These are phyloP conservation scores for Mycena kentingensis DNA, from an alignment of 768 basidiomycete species.

Conservation along the genomic window DNA sequence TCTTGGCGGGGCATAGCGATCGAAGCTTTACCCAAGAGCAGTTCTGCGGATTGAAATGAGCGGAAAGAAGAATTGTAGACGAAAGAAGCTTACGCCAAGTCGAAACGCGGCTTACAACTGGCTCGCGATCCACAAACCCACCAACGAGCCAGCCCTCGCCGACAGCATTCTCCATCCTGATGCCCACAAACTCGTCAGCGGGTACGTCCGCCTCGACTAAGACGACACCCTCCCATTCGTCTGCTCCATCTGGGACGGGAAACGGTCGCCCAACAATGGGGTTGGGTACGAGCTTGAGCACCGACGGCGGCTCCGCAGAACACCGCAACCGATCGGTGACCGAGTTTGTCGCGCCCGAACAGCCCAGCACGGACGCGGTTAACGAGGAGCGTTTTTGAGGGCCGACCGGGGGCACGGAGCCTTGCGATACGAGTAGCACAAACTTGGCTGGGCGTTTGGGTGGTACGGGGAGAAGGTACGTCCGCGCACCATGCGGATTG, in stretches of 20 bases:
- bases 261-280: slow-evolving; percentile 56
- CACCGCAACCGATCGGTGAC: slow-evolving; percentile 36
- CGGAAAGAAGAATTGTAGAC: slow-evolving; percentile 2
- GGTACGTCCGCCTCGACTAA: slow-evolving; percentile 56
- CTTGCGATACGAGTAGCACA: slow-evolving; percentile 62
- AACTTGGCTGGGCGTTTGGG: slow-evolving; percentile 34
- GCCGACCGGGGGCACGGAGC: slow-evolving; percentile 50
- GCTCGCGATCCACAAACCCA: slow-evolving; percentile 43
- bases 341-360: slow-evolving; percentile 32
- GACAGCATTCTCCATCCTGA: slow-evolving; percentile 52
- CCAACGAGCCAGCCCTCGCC: slow-evolving; percentile 65
- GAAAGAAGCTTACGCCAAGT: slow-evolving; percentile 47
- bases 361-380: slow-evolving; percentile 49
- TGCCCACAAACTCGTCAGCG: slow-evolving; percentile 46
- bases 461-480: slow-evolving; percentile 55
- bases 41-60: slow-evolving; percentile 34
- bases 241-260: slow-evolving; percentile 69
- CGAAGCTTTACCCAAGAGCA: slow-evolving; percentile 38
- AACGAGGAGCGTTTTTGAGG: slow-evolving; percentile 52
- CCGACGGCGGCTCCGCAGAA: slow-evolving; percentile 42
- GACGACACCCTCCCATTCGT: slow-evolving; percentile 75
- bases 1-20: slow-evolving; percentile 35
- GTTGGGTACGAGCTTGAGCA: slow-evolving; percentile 64
- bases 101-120: slow-evolving; percentile 34
- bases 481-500: slow-evolving; percentile 43